A percentile compares a stretch with the other conserved stretches of the same genome.
Conservation (phyloP, 2,329 filamentous ascomycete genomes). For the Alternaria triticimaculans region DNA sequence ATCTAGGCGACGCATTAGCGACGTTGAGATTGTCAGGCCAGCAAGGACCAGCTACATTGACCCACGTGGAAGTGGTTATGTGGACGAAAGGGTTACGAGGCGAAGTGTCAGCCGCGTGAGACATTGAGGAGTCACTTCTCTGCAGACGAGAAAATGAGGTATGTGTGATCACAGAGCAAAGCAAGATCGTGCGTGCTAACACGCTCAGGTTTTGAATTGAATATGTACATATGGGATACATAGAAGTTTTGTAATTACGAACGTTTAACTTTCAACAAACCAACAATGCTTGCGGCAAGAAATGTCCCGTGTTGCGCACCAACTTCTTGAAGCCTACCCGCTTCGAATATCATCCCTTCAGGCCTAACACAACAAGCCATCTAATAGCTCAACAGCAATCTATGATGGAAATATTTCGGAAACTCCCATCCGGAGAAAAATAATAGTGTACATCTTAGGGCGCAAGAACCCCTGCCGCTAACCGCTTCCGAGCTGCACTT, state of each 20-base stretch:
- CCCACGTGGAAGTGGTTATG: slow-evolving; percentile 25
- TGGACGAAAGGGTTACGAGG: slow-evolving; percentile 34
- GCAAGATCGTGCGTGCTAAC: background rate
- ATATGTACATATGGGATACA: background rate
- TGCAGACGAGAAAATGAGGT: background rate
- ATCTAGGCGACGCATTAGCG: slow-evolving; percentile 33
- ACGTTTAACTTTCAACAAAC: background rate
- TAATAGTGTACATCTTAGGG: background rate
- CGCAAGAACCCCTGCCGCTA: background rate
- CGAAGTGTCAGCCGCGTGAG: slow-evolving; percentile 41
- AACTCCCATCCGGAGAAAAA: background rate
- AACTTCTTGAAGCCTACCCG: background rate
- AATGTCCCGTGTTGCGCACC: background rate
- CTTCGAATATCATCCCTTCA: background rate
- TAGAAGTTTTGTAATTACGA: background rate
- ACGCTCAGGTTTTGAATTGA: too few relatives aligned
- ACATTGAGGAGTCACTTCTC: slow-evolving; percentile 1
- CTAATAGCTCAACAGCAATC: background rate
- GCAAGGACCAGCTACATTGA: slow-evolving; percentile 36
- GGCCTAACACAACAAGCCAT: background rate
- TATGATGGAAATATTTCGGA: background rate
- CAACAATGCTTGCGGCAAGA: background rate
- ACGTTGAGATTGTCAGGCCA: slow-evolving; percentile 30
- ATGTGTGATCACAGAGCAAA: background rate
- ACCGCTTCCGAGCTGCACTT: background rate